Evolutionary conservation across 140 eudicot genomes (phyloP), one percentile per base, ranked within the genome.

Genomic region (Oenanthe javanica): DNA sequence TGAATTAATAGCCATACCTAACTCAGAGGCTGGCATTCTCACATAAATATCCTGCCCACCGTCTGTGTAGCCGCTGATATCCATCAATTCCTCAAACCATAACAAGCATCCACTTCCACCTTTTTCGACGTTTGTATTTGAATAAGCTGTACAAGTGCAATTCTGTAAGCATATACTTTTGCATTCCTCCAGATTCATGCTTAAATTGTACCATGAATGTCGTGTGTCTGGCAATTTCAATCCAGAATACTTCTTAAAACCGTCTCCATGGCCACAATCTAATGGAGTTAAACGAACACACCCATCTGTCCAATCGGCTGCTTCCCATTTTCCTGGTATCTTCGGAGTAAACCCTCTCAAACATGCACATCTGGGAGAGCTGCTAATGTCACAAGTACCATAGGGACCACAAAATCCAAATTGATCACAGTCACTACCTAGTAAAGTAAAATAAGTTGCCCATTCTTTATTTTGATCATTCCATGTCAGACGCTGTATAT

Each of bases 61-160:
- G n/a, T 50, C 75, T 40, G 64, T 10, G 12, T 75, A 50, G 57
- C 18, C 63, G 31, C 81, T 85, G 12, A 85, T 77, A 38, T 88
- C 91, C 50, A 88, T 36, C 75, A 88, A 78, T 15, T 81, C 91
- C 3, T 64, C 79, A 48, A 74, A 78, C 87, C 85, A 86, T 9
- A 86, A 45, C 83, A 88, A 42, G 81, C 90, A 89, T 54, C 90
- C 92, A 72, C 84, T 80, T 25, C 85, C 88, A n/a, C 87, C 84
- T 21, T 80, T 77, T 11, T 76, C 61, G 5, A 84, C 43, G 14
- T 80, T 74, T 54, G 73, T 25, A 50, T 45, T 81, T 7, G 90
- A 51, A 77, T 86, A 89, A 79, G 90, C 90, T 75, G 79, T 79
- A 46, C 90, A 89, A 43, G 82, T 63, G 57, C 88, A 89, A 75